Percentiles rank a stretch among this genome's conserved stretches.
Evolutionary conservation across 2,329 filamentous ascomycete genomes (phyloP).

Genomic region (Fusarium verrucosum): DNA sequence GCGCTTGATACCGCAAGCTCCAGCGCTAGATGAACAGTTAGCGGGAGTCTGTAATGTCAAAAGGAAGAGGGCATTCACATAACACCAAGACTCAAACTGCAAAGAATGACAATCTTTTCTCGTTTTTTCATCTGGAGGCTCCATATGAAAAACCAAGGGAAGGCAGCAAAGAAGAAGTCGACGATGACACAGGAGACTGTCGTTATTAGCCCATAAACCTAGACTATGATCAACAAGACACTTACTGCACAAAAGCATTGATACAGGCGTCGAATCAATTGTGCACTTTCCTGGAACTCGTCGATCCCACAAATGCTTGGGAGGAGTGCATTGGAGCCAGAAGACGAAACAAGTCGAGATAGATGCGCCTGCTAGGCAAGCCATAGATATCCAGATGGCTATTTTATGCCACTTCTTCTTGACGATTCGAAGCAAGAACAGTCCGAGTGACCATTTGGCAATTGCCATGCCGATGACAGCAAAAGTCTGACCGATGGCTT

Average conservation of each 20-base stretch:
- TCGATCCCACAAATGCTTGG: slow-evolving; percentile 30
- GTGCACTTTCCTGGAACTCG: slow-evolving; percentile 23
- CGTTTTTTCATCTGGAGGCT: slow-evolving; percentile 55
- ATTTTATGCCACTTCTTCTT: slow-evolving; percentile 47
- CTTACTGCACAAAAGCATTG: slow-evolving; percentile 36
- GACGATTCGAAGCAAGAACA: slow-evolving; percentile 53
- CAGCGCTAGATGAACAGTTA: slow-evolving; percentile 34
- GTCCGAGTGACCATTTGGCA: slow-evolving; percentile 52
- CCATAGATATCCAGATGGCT: slow-evolving; percentile 47
- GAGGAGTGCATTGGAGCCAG: slow-evolving; percentile 33
- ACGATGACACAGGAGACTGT: slow-evolving; percentile 43
- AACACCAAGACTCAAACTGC: slow-evolving; percentile 54
- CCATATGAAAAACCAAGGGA: slow-evolving; percentile 58
- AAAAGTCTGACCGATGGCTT: slow-evolving; percentile 50
- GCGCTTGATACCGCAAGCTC: slow-evolving; percentile 44
- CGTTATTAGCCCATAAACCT: background rate
- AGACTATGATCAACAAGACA: accelerated
- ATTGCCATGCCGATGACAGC: slow-evolving; percentile 51
- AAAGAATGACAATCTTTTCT: slow-evolving; percentile 56
- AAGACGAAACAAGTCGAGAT: slow-evolving; percentile 24
- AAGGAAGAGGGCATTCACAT: slow-evolving; percentile 43
- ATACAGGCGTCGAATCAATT: slow-evolving; percentile 30
- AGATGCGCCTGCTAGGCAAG: slow-evolving; percentile 28
- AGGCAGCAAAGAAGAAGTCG: slow-evolving; percentile 53
- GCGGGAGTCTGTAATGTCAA: background rate